These are phyloP conservation scores for Hermanozyma aechmeae DNA, from an alignment of 805 yeast genomes.

Conservation along the genomic window DNA sequence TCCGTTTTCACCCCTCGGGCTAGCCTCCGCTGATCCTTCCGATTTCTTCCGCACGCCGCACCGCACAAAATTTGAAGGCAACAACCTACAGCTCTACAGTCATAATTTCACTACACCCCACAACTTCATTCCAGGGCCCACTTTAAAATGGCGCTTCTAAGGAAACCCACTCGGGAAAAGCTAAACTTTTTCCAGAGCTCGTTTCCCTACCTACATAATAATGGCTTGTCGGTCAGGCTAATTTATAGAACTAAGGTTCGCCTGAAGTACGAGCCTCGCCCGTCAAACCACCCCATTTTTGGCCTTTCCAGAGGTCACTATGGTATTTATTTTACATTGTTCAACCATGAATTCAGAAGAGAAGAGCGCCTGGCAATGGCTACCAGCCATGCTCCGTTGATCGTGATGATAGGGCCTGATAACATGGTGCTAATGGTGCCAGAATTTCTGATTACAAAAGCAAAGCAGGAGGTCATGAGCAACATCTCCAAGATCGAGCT, in stretches of 20 bases:
- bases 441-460: constrained; percentile 20
- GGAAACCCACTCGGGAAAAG: no score
- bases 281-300: constrained; percentile 14
- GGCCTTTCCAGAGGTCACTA: constrained; percentile 31
- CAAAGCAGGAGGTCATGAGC: constrained; percentile 20
- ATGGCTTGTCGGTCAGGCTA: constrained; percentile 6
- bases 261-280: constrained; percentile 19
- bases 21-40: no score
- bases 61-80: no score
- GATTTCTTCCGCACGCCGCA: no score
- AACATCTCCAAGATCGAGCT: constrained; percentile 16
- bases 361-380: constrained; percentile 5
- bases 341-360: constrained; percentile 23
- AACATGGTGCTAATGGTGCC: constrained; percentile 2
- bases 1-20: no score
- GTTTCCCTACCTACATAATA: constrained; percentile 13
- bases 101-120: no score
- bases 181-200: constrained; percentile 19
- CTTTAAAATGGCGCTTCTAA: no score
- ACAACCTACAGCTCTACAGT: no score
- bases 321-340: constrained; percentile 32
- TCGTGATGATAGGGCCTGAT: constrained; percentile 5
- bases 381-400: constrained; percentile 1
- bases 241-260: constrained; percentile 13
- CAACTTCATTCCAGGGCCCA: no score